Evolutionary conservation across 805 yeast species (phyloP), one percentile per base, ranked within the genome.

Genomic region (Wickerhamomyces hampshirensis): DNA sequence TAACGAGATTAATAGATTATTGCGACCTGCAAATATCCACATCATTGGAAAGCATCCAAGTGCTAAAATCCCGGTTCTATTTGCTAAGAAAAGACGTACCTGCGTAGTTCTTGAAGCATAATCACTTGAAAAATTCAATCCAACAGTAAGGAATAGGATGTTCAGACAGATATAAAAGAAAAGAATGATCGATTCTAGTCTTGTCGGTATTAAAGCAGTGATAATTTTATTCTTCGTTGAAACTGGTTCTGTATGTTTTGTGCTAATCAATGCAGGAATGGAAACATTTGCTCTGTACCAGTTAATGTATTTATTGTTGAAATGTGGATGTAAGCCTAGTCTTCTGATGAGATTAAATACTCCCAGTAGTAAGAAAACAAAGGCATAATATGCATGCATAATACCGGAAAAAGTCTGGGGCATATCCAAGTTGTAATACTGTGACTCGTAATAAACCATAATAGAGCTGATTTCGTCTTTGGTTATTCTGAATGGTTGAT

Each of bases 21-120:
- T 84, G 47, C 94, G 63, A 11, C 87, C 83, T 5, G 85, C 80
- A 52, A 84, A 77, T 26, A 83, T 55, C 19, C 77, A 65, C 26
- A 77, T 50, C 6, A 71, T 47, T 1, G 93, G 91, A 35, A 79
- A 36, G 26, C 58, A 50, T 2, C 62, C 63, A 46, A 64, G 58
- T 7, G 55, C 38, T 2, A 52, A 27, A 1, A 50, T 28, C 14
- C 51, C 55, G 5, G 55, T 49, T 39, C 57, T 43, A 32, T 52
- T 43, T 3, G 48, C 55, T 19, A 50, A 14, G 11, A 35, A 28
- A 12, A 17, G 17, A 9, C 31, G 23, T 7, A 35, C 5, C 5
- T 19, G 23, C 1, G 18, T 1, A 1, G 17, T 18, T 21, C 10
- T 24, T 11, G 18, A 15, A 1, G 9, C 21, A 14, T 16, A 5